Evolutionary conservation across 108 stramenopile species (phyloP).

Genomic region (Fragilaria radians): DNA sequence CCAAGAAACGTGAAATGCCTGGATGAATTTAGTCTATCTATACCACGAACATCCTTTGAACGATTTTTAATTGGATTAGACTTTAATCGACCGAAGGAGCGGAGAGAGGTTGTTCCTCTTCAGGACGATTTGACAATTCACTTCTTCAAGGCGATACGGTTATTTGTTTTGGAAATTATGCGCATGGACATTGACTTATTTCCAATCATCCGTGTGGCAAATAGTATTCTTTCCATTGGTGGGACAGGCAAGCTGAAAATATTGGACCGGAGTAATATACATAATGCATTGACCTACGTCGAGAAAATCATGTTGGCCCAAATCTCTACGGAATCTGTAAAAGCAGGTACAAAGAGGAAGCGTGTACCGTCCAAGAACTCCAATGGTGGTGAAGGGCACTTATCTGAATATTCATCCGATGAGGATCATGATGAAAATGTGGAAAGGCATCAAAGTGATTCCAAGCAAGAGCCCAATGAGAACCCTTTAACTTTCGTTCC

Average conservation of each 20-base stretch:
- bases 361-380: no score
- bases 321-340: not conserved
- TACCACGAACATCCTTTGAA: not conserved
- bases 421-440: no score
- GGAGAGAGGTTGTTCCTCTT: not conserved
- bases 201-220: not conserved
- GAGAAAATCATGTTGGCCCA: not conserved
- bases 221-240: not conserved
- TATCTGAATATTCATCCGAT: no score
- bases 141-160: not conserved
- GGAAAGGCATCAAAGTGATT: no score
- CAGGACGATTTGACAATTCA: not conserved
- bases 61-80: not conserved
- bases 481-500: no score
- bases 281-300: not conserved
- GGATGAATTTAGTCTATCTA: not conserved
- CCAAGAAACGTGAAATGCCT: not conserved
- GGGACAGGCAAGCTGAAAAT: not conserved
- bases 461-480: no score
- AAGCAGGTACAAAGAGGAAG: not conserved
- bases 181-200: not conserved
- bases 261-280: not conserved
- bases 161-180: not conserved
- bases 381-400: no score
- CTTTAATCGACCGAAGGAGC: not conserved